Base-by-base conservation (phyloP, 2,329 filamentous ascomycete genomes). In the Aspergillus thermomutatus region DNA sequence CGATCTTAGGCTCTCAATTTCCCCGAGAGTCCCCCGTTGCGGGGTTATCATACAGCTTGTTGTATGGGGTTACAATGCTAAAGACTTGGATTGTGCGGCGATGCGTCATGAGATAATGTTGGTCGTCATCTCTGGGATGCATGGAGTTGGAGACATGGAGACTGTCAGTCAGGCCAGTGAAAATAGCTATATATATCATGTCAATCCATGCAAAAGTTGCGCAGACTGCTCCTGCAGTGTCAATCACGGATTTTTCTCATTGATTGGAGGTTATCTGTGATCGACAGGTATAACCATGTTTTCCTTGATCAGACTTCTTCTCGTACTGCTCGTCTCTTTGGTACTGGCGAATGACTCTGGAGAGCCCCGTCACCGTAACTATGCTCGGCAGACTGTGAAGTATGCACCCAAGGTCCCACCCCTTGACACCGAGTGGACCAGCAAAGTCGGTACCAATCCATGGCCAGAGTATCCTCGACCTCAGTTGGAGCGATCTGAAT, bases 401-500 rank as follows among this genome's bases (percentile, higher is more conserved):
- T 77, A 82, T 71, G 57, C 70, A 31, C 63, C 70, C 2, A 71
- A 79, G 49, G 57, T 69, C 27, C 75, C 75, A n/a, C 77, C 76
- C 3, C 63, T 79, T 49, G 72, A 70, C 14, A 80, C 76, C 1
- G 64, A 69, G 9, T 81, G 79, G 79, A 81, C 78, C 0, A 67
- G 74, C 37, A 69, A 75, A 25, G 77, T 79, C 4, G 79, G 79
- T 17, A 79, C 74, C 1, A 71, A 77, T 50, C 79, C 79, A 0
- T 81, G 79, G 79, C 77, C 78, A 7, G 78, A 80, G 54, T 80
- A 81, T 60, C 79, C 79, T 9, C 70, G 79, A 27, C 79, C 79
- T 5, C 77, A 77, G 54, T 65, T 80, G 41, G 68, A 78, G 53
- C 73, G 79, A 2, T 64, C 74, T n/a, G 60, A 75, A n/a, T 81